Evolutionary conservation across 129 eudicot species (phyloP).

Genomic region (Flaveria sonorensis): DNA sequence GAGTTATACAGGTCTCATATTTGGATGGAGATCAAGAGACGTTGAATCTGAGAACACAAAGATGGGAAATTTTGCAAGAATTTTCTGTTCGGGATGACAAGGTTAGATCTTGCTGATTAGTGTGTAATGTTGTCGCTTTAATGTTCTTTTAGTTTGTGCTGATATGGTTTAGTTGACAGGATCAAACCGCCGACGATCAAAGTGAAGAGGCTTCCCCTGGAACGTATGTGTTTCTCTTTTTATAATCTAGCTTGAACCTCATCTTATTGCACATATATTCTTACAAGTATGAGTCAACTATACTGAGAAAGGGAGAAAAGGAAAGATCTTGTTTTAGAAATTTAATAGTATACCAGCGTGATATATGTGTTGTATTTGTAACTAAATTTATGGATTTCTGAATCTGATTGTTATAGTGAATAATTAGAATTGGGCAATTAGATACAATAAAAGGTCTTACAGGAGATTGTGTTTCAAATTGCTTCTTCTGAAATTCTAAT

Average conservation of each 20-base stretch:
- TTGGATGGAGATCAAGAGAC: constrained; percentile 74
- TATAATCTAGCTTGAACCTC: background rate
- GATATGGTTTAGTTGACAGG: constrained; percentile 48
- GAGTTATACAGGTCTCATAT: constrained; percentile 56
- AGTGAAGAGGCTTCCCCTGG: constrained; percentile 56
- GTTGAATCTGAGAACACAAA: constrained; percentile 53
- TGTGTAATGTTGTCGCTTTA: background rate
- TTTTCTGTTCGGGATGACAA: constrained; percentile 37
- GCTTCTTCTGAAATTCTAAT: background rate
- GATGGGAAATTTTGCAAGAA: constrained; percentile 55
- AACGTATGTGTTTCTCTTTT: constrained; percentile 49
- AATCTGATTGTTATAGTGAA: background rate
- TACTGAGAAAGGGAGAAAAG: too few species aligned
- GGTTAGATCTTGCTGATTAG: constrained; percentile 43
- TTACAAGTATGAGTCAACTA: background rate
- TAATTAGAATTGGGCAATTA: background rate
- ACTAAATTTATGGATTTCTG: background rate
- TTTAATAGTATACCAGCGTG: background rate
- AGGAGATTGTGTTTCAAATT: background rate
- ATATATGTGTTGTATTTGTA: background rate
- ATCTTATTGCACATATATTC: background rate
- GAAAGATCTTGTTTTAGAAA: background rate
- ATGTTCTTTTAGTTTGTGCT: constrained; percentile 14
- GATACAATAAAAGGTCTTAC: background rate
- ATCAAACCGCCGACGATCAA: constrained; percentile 34